Conservation (phyloP, 805 yeast genomes). For the Candida sonorensis region DNA sequence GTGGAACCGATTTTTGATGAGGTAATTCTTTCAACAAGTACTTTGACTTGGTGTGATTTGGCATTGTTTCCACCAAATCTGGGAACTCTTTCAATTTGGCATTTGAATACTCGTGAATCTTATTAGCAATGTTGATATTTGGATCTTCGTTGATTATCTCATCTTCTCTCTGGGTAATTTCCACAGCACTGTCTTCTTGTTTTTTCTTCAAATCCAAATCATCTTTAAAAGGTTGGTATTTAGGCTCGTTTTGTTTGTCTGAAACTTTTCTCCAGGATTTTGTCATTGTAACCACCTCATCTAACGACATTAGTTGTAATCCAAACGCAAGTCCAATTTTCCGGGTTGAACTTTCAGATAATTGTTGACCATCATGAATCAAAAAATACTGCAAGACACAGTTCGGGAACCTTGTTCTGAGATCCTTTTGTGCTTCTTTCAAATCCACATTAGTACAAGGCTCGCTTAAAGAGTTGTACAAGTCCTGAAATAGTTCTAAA, state of each 20-base stretch:
- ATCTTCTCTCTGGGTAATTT: no score
- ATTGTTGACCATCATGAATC: constrained; percentile 84
- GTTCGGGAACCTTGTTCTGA: constrained; percentile 62
- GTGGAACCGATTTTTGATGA: constrained; percentile 61
- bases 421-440: constrained; percentile 69
- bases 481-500: constrained; percentile 62
- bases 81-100: constrained; percentile 14
- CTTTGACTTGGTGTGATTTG: constrained; percentile 17
- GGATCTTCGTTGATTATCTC: constrained; percentile 9
- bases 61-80: constrained; percentile 21
- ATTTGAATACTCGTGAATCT: constrained; percentile 8
- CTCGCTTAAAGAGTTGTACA: constrained; percentile 45
- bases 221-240: no score
- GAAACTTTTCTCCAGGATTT: constrained; percentile 76
- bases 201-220: no score
- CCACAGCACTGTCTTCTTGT: no score
- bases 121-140: constrained; percentile 12
- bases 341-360: constrained; percentile 58
- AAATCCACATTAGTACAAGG: constrained; percentile 73
- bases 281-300: constrained; percentile 71
- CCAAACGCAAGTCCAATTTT: constrained; percentile 71
- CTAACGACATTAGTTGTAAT: constrained; percentile 66
- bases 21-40: constrained; percentile 37
- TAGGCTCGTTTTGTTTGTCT: constrained; percentile 27
- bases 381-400: constrained; percentile 68